phyloP scores from a whole-genome alignment of 805 yeast species.

The Candida qinlingensis region DNA sequence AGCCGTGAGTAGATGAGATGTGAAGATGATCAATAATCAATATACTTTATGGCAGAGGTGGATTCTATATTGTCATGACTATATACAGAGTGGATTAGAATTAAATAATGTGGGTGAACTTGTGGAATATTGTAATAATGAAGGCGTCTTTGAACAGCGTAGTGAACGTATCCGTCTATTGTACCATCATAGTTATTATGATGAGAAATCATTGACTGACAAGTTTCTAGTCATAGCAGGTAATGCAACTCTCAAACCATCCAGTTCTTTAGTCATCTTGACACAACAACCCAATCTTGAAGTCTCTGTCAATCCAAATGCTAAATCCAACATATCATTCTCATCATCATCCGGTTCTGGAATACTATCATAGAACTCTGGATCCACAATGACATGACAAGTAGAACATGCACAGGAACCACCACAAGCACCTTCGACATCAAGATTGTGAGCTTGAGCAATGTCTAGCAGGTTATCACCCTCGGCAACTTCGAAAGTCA shows the following conservation, averaged over 20 bases:
- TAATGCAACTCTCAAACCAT: slow-evolving; percentile 89
- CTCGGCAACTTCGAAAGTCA: slow-evolving; percentile 78
- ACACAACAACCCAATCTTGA: slow-evolving; percentile 95
- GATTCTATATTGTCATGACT: too few species aligned
- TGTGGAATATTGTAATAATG: too few species aligned
- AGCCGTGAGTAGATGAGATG: too few species aligned
- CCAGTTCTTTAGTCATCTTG: slow-evolving; percentile 80
- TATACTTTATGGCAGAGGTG: too few species aligned
- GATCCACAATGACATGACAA: slow-evolving; percentile 94
- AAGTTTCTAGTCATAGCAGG: slow-evolving; percentile 97
- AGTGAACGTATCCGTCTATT: too few species aligned
- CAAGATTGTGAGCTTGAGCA: slow-evolving; percentile 89
- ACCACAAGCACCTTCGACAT: slow-evolving; percentile 98
- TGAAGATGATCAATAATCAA: too few species aligned
- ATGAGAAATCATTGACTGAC: slow-evolving; percentile 72
- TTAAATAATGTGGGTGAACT: too few species aligned
- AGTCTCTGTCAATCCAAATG: slow-evolving; percentile 95
- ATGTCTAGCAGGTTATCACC: slow-evolving; percentile 91
- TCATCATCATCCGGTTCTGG: slow-evolving; percentile 98
- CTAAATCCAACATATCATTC: slow-evolving; percentile 96
- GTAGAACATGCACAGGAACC: slow-evolving; percentile 99
- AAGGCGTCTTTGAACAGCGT: too few species aligned
- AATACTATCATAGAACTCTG: slow-evolving; percentile 82
- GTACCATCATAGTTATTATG: not conserved
- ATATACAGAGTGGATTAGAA: too few species aligned